Base-by-base conservation (phyloP, 305 asterid species). In the Ajuga reptans region DNA sequence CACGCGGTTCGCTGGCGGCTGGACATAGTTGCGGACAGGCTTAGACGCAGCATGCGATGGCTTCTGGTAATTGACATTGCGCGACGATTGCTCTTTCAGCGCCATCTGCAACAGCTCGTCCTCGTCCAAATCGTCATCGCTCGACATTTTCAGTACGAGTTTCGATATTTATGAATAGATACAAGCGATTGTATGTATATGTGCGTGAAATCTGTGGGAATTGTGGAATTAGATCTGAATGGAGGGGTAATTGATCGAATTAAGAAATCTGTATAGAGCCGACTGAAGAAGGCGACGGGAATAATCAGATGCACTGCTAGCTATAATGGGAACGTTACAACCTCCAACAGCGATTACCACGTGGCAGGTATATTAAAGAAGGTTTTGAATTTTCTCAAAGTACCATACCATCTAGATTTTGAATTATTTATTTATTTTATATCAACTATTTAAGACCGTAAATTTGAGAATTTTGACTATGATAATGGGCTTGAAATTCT, bases 41-140 rank as follows among this genome's bases (percentile, higher is more conserved):
- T 89, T 90, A 64, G 84, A 59, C 76, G 83, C 36, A 31, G 85
- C 56, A 68, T 78, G 78, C 69, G 86, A 72, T 33, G 91, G 95
- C 67, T 79, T 88, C 21, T 77, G 81, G 80, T 92, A 92, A 78
- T 83, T 89, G 80, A 83, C 83, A 80, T 92, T 86, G 79, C 98
- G 96, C 75, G 85, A 85, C n/a, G 96, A 67, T 64, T 93, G 98
- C 84, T 93, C 97, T 66, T 84, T 84, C 79, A 93, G 80, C 55
- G 97, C 98, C 89, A 89, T 89, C 89, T 93, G 97, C 79, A 93
- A 70, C 46, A 93, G 90, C 89, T 87, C 98, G 49, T 93, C 98
- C 81, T 93, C 98, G 76, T 91, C 96, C 54, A 87, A 72, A 73
- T 82, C 93, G 55, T 87, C 95, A 58, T 79, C 95, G 85, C 84